Evolutionary conservation across 2,329 filamentous ascomycete genomes (phyloP), one percentile per base, ranked within the genome.

Genomic region (Fusarium coicis): DNA sequence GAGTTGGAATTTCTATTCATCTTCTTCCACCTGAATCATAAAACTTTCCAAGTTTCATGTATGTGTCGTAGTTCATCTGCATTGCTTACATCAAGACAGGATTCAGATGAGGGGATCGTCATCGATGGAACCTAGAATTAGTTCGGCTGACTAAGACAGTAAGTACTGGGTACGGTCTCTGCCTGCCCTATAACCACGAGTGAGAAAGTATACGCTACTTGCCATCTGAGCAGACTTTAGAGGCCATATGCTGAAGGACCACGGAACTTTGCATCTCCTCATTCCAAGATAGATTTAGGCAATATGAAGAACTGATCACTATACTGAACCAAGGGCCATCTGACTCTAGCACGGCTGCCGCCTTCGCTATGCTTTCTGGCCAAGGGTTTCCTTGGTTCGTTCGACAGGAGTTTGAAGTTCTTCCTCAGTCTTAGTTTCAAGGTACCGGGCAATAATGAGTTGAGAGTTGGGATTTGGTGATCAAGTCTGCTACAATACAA

Each of bases 111-210:
- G 44, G 56, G 10, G 21, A 32, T 59, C 44, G 34, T 59, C 34
- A 40, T 40, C 15, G 16, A 52, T 10, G 16, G 8, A 32, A 50
- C 28, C 28, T 34, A 15, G 34, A 34, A 34, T 34, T 34, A 23
- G 14, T 21, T 46, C 1, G 5, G 39, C 54, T 56, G 54, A 56
- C 54, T 56, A 44, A 49, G 36, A 19, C 4, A 6, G 0, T 15
- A 36, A 36, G 49, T 36, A 52, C 16, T 3, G 3, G 9, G 8
- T 8, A 52, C n/a, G 4, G 15, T 8, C n/a, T 16, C 3, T 49
- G 15, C 16, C 0, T 1, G 2, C 18, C 10, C 5, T 34, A 5
- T 14, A 7, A 28, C 4, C 7, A 5, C 3, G 7, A 8, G 2
- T 10, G 2, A 15, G 12, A 52, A 52, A n/a, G n/a, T 36, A 26